Conservation (phyloP, 2,329 filamentous ascomycete species). For the Curvularia spicifera region DNA sequence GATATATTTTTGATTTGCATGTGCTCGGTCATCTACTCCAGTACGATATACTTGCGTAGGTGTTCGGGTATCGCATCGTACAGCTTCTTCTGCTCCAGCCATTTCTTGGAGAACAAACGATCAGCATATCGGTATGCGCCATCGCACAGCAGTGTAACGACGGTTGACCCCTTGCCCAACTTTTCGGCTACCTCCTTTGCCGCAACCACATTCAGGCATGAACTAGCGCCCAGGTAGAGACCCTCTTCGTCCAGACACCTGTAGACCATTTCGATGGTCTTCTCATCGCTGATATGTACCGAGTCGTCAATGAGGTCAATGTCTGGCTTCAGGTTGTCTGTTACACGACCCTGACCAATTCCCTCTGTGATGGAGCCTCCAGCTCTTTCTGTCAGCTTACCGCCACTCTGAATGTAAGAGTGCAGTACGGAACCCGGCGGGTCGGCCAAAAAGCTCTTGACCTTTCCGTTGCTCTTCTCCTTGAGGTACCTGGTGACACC, state of each 20-base stretch:
- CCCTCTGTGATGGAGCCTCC: conserved; percentile 96
- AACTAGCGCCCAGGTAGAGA: conserved; percentile 92
- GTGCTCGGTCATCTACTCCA: conserved; percentile 62
- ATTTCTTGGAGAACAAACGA: conserved; percentile 87
- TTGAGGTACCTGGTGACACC: conserved; percentile 90
- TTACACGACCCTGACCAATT: conserved; percentile 94
- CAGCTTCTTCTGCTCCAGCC: conserved; percentile 86
- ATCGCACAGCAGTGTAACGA: conserved; percentile 93
- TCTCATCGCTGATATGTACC: conserved; percentile 84
- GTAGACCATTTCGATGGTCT: conserved; percentile 98
- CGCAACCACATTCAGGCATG: conserved; percentile 91
- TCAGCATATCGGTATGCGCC: conserved; percentile 98
- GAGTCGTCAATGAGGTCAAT: conserved; percentile 84
- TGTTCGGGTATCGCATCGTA: conserved; percentile 81
- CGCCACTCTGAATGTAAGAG: conserved; percentile 86
- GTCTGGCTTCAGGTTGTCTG: conserved; percentile 90
- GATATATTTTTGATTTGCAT: conserved; percentile 10
- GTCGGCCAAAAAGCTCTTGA: conserved; percentile 90
- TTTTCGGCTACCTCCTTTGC: conserved; percentile 93
- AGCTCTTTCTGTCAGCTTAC: conserved; percentile 77
- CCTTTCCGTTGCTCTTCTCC: conserved; percentile 75
- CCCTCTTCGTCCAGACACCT: conserved; percentile 94
- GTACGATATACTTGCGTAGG: conserved; percentile 90
- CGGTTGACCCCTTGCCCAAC: conserved; percentile 84
- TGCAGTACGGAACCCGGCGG: conserved; percentile 93